Evolutionary conservation across 2,329 filamentous ascomycete species (phyloP), one percentile per base, ranked within the genome.

Genomic region (Trichoderma atrobrunneum): DNA sequence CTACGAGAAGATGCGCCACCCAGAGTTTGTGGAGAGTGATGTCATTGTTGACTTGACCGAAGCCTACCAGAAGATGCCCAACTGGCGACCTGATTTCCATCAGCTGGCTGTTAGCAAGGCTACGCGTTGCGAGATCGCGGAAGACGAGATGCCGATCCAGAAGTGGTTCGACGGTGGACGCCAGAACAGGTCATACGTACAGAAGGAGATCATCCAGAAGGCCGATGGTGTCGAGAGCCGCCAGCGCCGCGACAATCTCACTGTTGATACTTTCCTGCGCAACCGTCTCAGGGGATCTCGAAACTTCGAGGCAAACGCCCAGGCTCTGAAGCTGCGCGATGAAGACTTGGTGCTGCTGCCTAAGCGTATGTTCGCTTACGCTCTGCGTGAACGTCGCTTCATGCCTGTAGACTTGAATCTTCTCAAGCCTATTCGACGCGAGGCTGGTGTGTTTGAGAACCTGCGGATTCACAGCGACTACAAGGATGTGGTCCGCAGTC

Each of bases 31-130:
- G 2, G 81, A 84, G 71, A 82, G 81, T 60, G 81, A 84, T 28
- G 81, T 84, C n/a, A 82, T 84, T 8, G 79, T 84, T 3, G 82
- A 84, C 48, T 77, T 84, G n/a, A 78, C 78, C 0, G 81, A 84
- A 72, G 82, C 82, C 0, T 82, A 79, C 69, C 81, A 83, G 74
- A 80, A 78, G 74, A 80, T 81, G 69, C 80, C 81, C 0, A 78
- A 80, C 66, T 84, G 82, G 82, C 76, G 79, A 1, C 81, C 82
- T 1, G 39, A 70, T 7, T 80, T 80, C 73, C 76, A 79, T 3
- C 76, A 76, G n/a, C 63, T 79, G 18, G 79, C 79, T 0, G 74
- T 78, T 30, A 76, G 77, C 75, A 80, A 82, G 76, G 77, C 77
- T 5, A 76, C 76, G 5, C 72, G 76, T 5, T 80, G 78, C 61